Base-by-base conservation (phyloP, 768 basidiomycete genomes). In the Auriscalpium vulgare region DNA sequence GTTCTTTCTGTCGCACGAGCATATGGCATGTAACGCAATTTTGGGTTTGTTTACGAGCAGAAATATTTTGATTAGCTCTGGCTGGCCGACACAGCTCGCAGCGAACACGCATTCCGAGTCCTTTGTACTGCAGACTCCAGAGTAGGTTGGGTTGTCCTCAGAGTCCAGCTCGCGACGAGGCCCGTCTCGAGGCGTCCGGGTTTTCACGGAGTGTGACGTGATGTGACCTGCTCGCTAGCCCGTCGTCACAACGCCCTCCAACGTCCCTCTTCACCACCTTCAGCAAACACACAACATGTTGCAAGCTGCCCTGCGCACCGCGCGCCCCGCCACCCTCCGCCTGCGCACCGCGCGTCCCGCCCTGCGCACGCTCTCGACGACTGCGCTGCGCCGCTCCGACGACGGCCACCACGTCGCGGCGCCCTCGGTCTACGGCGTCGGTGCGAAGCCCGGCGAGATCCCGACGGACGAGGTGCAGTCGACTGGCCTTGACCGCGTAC, bases 401-500 rank as follows among this genome's bases (percentile, higher is more conserved):
- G 64, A 65, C 49, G 29, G 29, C 29, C 63, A 74, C 38, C 71
- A 74, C 59, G 72, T 70, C 17, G 71, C 84, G 37, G 76, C 80
- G 14, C 87, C 89, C 50, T 74, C 79, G 54, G 73, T 92, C 61
- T 86, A 75, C 61, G 90, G 91, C 60, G 66, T 79, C 51, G 91
- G 91, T 68, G 81, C 79, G 65, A 84, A 87, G 68, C 55, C 81
- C 35, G 87, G 89, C 51, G 78, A 83, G 63, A 82, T 92, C 61
- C 85, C 93, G 53, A 88, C 88, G 57, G 90, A 92, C 72, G 77
- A 85, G 61, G 82, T 89, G 61, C 95, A 99, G 74, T 83, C 95
- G 14, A 99, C 95, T 63, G 95, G 95, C 83, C 78, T 97, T 54
- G 95, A 97, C 72, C 91, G 95, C 72, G 83, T 97, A 67, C 91